Percentiles rank a stretch among this genome's conserved stretches.
Conservation (phyloP, 192 early-diverging fungal species). For the Obelidium mucronatum region DNA sequence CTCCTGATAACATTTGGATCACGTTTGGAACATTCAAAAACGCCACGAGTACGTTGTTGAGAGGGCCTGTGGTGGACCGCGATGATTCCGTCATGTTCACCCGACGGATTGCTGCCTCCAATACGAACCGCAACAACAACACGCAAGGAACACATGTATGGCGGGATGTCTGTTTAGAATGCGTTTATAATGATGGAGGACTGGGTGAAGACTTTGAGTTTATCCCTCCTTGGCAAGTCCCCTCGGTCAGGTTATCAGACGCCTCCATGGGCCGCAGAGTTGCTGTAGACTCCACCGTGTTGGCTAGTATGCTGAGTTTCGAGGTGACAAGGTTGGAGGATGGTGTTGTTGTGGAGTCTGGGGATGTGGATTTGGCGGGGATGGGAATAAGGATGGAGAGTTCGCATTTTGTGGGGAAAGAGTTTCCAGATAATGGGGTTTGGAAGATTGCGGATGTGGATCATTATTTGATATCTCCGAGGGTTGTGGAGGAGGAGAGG, state of each 20-base stretch:
- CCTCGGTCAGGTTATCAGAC: too few species aligned
- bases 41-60: slow-evolving; percentile 13
- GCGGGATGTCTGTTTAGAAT: slow-evolving; percentile 18
- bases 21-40: slow-evolving; percentile 2
- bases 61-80: slow-evolving; percentile 1
- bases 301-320: neutral
- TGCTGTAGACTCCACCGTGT: slow-evolving; percentile 9
- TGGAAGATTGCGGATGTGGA: slow-evolving; percentile 31
- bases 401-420: slow-evolving; percentile 1
- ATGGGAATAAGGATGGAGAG: slow-evolving; percentile 24
- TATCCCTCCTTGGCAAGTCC: too few species aligned
- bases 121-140: neutral
- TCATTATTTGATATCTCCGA: slow-evolving; percentile 2
- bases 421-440: slow-evolving; percentile 12
- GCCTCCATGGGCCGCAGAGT: too few species aligned
- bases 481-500: slow-evolving; percentile 25
- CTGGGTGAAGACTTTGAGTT: neutral
- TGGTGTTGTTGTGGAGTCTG: neutral
- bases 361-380: slow-evolving; percentile 19
- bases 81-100: neutral
- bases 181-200: neutral
- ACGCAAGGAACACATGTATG: neutral
- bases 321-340: neutral
- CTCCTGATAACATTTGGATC: neutral
- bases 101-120: neutral